A percentile compares a stretch with the other conserved stretches of the same genome.
Evolutionary conservation across 2,329 filamentous ascomycete species (phyloP).

Genomic region (Trichoderma sp.): DNA sequence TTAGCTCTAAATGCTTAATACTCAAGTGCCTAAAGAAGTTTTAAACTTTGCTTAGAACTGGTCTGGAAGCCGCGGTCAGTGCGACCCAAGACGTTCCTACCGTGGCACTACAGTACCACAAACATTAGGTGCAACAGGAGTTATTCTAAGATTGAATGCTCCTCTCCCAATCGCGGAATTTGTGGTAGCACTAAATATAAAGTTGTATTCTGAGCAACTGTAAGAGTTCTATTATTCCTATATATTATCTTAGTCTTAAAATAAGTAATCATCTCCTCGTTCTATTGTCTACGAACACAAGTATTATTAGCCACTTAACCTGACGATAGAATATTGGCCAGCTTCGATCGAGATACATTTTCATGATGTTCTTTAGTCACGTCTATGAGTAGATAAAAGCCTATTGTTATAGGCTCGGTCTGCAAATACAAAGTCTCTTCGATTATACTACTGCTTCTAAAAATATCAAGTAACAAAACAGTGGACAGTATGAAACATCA

Average conservation of each 20-base stretch:
- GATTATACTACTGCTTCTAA: background rate
- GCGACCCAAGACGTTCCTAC: no score
- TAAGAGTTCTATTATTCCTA: background rate
- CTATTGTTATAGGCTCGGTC: fast-evolving
- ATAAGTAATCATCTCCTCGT: background rate
- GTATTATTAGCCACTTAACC: background rate
- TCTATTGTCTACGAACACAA: background rate
- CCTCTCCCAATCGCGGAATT: background rate
- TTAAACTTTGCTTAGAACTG: no score
- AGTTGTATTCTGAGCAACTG: background rate
- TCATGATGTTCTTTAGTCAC: background rate
- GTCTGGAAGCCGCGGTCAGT: no score
- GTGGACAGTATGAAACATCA: background rate
- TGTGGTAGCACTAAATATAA: background rate
- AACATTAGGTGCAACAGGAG: conserved; percentile 17
- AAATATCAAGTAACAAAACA: background rate
- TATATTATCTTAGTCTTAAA: background rate
- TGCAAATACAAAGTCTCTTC: background rate
- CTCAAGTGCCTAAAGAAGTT: no score
- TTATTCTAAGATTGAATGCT: conserved; percentile 18
- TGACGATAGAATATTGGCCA: background rate
- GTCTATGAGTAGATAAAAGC: background rate
- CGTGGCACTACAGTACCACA: no score
- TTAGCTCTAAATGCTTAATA: no score
- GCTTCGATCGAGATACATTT: background rate